These are phyloP conservation scores for Phialophora verrucosa DNA, from an alignment of 2,329 filamentous ascomycete genomes.

Conservation along the genomic window DNA sequence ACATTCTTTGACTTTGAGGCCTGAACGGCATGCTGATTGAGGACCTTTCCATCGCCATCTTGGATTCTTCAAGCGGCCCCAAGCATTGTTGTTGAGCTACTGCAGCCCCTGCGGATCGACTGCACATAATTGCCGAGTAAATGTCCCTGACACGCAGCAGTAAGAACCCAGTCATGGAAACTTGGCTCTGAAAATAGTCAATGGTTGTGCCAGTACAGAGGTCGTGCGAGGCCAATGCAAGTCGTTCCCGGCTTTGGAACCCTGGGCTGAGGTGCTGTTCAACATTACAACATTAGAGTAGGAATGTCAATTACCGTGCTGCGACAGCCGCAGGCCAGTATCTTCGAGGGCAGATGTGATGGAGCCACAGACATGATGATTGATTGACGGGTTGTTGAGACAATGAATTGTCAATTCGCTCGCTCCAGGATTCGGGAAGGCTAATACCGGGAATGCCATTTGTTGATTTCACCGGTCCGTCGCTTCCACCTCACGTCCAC, in stretches of 20 bases:
- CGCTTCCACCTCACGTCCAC: conserved; percentile 2
- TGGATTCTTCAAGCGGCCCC: background rate
- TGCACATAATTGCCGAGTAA: background rate
- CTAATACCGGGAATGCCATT: background rate
- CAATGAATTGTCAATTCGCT: background rate
- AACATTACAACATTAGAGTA: background rate
- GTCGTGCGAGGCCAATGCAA: background rate
- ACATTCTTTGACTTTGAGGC: background rate
- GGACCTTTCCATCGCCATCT: background rate
- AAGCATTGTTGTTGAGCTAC: background rate
- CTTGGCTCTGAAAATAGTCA: background rate
- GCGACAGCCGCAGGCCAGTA: background rate
- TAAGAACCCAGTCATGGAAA: background rate
- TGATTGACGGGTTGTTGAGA: background rate
- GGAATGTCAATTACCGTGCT: background rate
- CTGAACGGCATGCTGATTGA: background rate
- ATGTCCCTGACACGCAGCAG: background rate
- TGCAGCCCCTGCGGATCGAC: background rate
- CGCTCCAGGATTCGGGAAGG: background rate
- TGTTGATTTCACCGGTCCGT: background rate
- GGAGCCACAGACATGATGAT: background rate
- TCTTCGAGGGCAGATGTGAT: background rate
- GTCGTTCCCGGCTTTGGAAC: background rate
- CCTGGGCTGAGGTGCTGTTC: background rate
- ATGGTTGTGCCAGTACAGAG: background rate